Evolutionary conservation across 2,329 filamentous ascomycete species (phyloP), one percentile per base, ranked within the genome.

Genomic region (Teratosphaeria gauchensis): DNA sequence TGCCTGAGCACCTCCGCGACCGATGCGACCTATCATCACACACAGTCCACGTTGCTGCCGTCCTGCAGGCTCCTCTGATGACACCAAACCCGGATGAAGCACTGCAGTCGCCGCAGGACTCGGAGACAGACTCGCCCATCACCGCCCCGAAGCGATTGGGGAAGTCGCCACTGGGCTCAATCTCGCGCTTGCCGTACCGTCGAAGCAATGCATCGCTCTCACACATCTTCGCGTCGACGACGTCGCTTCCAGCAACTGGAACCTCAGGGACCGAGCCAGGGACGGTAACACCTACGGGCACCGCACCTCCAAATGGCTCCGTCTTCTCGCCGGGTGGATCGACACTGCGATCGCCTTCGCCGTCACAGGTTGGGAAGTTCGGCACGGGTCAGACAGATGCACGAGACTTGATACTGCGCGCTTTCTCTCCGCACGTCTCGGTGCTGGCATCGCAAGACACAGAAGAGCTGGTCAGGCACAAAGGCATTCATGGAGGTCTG

Each of bases 401-500:
- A 55, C 75, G 82, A 58, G 80, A 80, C 33, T 77, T 96, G 55
- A 86, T 97, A 51, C 79, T 95, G 57, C 86, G 87, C 60, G 87
- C 91, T 2, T 96, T 96, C 71, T 89, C 92, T 14, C 95, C 94
- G 0, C 89, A 94, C 63, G 84, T 99, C 53, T 89, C 89, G 6
- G 84, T 99, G 31, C 87, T 92, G 65, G 84, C 90, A n/a, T 96
- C 92, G 14, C 77, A 82, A 16, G 92, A 97, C 70, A 94, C 90
- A 0, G 88, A 96, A 69, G 82, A 86, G 59, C 75, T 99, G 59
- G 81, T 91, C 57, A 81, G 80, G 60, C 85, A 88, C 63, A 99
- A 99, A 75, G 95, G 95, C 0, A 89, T 97, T 64, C 78, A 84
- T 46, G 82, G 85, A 52, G 92, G 92, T 0, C 79, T 99, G 54